Base-by-base conservation (phyloP, 2,329 filamentous ascomycete species). In the Fusarium sp. region DNA sequence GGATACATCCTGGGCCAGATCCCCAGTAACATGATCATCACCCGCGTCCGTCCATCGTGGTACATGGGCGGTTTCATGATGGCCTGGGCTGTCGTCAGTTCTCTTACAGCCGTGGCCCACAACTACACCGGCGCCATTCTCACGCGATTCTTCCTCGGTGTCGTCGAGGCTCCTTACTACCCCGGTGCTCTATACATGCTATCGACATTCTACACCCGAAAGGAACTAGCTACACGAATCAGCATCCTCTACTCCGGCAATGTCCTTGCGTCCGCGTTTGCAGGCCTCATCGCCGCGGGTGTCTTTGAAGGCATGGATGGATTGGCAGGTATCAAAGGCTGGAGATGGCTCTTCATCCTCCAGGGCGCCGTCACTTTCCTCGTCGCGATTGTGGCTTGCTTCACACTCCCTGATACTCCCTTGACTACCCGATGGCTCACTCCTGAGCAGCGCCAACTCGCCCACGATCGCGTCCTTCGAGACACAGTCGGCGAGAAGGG, bases 121-220 rank as follows among this genome's bases (percentile, higher is more conserved):
- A 75, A 78, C 52, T 84, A 82, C 69, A 75, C 75, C 6, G 80
- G 79, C 1, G 78, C 84, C 13, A 71, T 84, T 2, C 73, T 80
- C 13, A 78, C 77, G 0, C 78, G 82, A 7, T 82, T 83, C 72
- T 78, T 83, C 46, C 60, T 76, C 4, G 75, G 81, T 20, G 72
- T 84, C 3, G 78, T 78, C 0, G 81, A 83, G 57, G 80, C 80
- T 3, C 79, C 80, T 1, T 78, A 81, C 23, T 80, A 78, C 15
- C 75, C 75, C 0, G 76, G 78, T 44, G 77, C 73, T 9, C 57
- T 78, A 3, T 78, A 76, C 50, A 80, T 86, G 51, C 77, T 87
- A 5, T 82, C 82, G 3, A 82, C 84, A 37, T 88, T 84, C 75
- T 88, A 87, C 73, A 87, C 83, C 4, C 78, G 83, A 32, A 82